Evolutionary conservation across 106 monocot genomes (phyloP).

Genomic region (Ottelia alismoides): DNA sequence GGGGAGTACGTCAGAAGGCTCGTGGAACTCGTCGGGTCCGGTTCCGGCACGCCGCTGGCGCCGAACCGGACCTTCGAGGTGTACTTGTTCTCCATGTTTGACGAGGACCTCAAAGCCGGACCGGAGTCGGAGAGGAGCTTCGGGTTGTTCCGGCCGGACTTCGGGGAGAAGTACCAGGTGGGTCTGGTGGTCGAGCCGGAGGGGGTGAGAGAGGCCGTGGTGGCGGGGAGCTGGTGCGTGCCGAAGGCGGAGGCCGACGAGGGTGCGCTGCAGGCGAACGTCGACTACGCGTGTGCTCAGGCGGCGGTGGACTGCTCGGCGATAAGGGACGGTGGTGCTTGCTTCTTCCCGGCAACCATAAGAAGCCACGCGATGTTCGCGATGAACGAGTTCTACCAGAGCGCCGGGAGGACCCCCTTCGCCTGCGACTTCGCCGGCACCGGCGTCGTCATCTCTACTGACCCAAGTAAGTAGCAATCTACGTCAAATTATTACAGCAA

Average conservation of each 20-base stretch:
- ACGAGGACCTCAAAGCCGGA: slow-evolving; percentile 73
- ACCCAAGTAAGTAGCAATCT: slow-evolving; percentile 52
- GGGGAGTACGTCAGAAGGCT: slow-evolving; percentile 44
- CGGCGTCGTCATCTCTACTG: slow-evolving; percentile 20
- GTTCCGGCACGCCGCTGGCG: slow-evolving; percentile 69
- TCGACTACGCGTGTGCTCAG: slow-evolving; percentile 46
- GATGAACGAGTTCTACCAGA: slow-evolving; percentile 63
- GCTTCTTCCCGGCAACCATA: slow-evolving; percentile 33
- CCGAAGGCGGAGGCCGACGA: slow-evolving; percentile 22
- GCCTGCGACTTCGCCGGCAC: slow-evolving; percentile 49
- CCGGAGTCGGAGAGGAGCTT: slow-evolving; percentile 62
- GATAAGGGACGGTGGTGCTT: slow-evolving; percentile 39
- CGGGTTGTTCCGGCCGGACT: slow-evolving; percentile 44
- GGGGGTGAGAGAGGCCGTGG: slow-evolving; percentile 1
- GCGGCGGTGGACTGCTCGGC: slow-evolving; percentile 37
- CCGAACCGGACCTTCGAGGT: slow-evolving; percentile 55
- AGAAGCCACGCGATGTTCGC: slow-evolving; percentile 46
- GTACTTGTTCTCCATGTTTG: slow-evolving; percentile 60
- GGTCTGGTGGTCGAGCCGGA: slow-evolving; percentile 22
- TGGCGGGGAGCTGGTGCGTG: slow-evolving; percentile 34
- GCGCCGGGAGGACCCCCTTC: slow-evolving; percentile 25
- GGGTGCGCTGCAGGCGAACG: slow-evolving; percentile 36
- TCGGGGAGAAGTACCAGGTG: slow-evolving; percentile 48
- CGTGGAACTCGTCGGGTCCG: slow-evolving; percentile 27
- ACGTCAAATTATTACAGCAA: background rate